Evolutionary conservation across 768 basidiomycete species (phyloP), one percentile per base, ranked within the genome.

Genomic region (Brasilioporus rufonigricans): DNA sequence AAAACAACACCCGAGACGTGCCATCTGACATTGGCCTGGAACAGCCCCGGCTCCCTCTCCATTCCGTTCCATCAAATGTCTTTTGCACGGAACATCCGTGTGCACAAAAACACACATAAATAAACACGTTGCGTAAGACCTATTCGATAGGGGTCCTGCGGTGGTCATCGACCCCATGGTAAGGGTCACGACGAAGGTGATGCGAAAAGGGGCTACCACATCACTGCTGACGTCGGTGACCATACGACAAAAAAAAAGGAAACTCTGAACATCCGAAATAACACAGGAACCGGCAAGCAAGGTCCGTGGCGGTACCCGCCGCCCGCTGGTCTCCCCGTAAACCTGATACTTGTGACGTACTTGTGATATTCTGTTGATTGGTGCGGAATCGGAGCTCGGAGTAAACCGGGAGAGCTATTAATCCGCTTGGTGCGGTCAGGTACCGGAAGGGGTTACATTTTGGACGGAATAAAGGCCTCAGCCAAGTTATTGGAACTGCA

Each of bases 351-450:
- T 21, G 39, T 40, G 41, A 26, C 23, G 24, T 38, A 18, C 48
- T 3, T 13, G 47, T 61, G 55, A 52, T 45, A 48, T 38, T 38
- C 44, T 27, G 43, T 24, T 21, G 5, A 26, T 26, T 43, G 19
- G 39, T 29, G n/a, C 47, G 27, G 18, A 33, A 31, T 10, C 44
- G 48, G 48, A 24, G 52, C 40, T 63, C 64, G 64, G 64, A 49
- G 50, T 24, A 52, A 66, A 63, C 53, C 64, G 64, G 64, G 49
- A 46, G 36, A n/a, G n/a, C n/a, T 23, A 5, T 4, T 10, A 2
- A 1, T 19, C 38, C 11, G 29, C 21, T 32, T 44, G 1, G 19
- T 21, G 23, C 26, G 44, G 32, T 44, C 47, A 19, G 26, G 43
- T 57, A 19, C 46, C 50, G 23, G 31, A 35, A 26, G 10, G 43